Conservation (phyloP, 192 early-diverging fungal species). For the Pilobolus umbonatus region DNA sequence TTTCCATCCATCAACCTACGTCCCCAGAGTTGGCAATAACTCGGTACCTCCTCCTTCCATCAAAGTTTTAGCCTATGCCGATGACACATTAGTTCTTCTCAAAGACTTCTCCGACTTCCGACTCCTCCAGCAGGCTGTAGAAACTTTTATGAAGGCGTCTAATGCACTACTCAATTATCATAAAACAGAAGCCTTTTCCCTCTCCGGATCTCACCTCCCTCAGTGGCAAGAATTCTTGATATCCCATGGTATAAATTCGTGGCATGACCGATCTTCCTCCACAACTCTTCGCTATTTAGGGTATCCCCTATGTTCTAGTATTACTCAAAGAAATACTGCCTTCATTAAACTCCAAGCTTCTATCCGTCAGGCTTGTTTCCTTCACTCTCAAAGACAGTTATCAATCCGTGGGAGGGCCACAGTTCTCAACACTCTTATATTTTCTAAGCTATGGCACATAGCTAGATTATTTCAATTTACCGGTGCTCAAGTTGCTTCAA, state of each 20-base stretch:
- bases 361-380: not conserved
- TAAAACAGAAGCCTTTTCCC: slow-evolving; percentile 23
- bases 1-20: not conserved
- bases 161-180: slow-evolving; percentile 27
- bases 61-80: slow-evolving; percentile 20
- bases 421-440: slow-evolving; percentile 8
- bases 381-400: not conserved
- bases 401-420: slow-evolving; percentile 13
- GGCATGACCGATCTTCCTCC: not conserved
- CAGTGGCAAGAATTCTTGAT: not conserved
- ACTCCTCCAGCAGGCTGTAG: not conserved
- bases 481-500: too few species aligned
- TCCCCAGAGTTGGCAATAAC: too few species aligned
- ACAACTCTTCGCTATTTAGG: slow-evolving; percentile 4
- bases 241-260: not conserved
- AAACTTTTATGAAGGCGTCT: not conserved
- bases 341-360: not conserved
- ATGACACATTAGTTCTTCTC: slow-evolving; percentile 20
- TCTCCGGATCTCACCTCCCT: not conserved
- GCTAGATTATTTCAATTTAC: not conserved
- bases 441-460: slow-evolving; percentile 18
- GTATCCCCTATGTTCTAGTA: slow-evolving; percentile 3
- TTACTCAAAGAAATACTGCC: not conserved
- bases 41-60: not conserved
- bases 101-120: slow-evolving; percentile 6